These are phyloP conservation scores for Syzygium aromaticum DNA, from an alignment of 345 rosid species.

Conservation along the genomic window DNA sequence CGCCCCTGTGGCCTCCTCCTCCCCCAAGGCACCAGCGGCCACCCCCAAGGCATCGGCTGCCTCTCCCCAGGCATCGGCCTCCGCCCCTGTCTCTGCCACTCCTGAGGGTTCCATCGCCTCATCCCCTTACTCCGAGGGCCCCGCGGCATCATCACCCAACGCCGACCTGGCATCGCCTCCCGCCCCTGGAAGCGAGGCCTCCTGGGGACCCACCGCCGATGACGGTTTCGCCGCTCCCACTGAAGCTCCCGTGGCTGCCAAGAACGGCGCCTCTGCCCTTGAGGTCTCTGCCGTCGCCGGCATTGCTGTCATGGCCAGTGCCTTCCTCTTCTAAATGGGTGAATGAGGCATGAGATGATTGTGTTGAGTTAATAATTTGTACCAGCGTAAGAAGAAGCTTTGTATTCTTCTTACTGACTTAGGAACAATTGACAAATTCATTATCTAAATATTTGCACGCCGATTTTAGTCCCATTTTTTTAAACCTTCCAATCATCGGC, in stretches of 20 bases:
- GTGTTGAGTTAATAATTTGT: neutral
- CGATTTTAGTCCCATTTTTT: neutral
- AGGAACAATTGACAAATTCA: neutral
- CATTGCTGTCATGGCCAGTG: neutral
- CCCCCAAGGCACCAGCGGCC: neutral
- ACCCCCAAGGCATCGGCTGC: neutral
- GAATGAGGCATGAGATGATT: neutral
- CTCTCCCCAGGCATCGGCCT: neutral
- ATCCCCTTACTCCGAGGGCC: neutral
- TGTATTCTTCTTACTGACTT: neutral
- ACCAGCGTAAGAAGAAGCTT: neutral
- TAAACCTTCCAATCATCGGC: neutral
- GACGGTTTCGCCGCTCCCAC: neutral
- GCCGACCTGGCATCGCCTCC: constrained; percentile 1
- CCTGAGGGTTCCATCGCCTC: neutral
- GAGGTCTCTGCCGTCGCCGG: neutral
- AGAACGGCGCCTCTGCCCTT: neutral
- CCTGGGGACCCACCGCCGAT: constrained; percentile 1
- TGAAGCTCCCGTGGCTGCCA: neutral
- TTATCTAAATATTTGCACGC: neutral
- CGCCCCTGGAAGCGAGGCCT: constrained; percentile 2
- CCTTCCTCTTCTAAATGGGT: constrained; percentile 4
- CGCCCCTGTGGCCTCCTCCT: neutral
- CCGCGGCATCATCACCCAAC: neutral
- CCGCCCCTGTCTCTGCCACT: neutral